These are phyloP conservation scores for Thuja plicata DNA, from an alignment of 83 land plant species.

Conservation along the genomic window DNA sequence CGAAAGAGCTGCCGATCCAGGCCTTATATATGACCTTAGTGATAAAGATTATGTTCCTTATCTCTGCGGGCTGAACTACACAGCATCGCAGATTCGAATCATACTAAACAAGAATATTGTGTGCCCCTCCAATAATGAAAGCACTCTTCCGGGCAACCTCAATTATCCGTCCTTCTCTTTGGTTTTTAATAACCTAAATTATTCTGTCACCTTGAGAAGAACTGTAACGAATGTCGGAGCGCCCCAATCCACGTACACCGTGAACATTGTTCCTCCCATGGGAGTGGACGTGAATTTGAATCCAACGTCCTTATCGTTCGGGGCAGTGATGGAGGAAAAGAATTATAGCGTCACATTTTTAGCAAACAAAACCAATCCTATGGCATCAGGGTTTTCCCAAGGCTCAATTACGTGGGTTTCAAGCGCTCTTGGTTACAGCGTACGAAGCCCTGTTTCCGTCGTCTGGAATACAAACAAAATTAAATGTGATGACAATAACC, in stretches of 20 bases:
- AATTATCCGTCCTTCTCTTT: conserved; percentile 76
- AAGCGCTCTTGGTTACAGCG: neutral
- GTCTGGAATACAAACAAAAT: neutral
- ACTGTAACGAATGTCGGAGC: conserved; percentile 68
- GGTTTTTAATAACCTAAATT: conserved; percentile 5
- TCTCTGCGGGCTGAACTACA: conserved; percentile 49
- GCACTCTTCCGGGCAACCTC: conserved; percentile 30
- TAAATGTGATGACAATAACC: too few species aligned
- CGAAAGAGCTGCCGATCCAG: conserved; percentile 59
- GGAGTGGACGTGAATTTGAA: conserved; percentile 51
- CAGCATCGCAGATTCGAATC: conserved; percentile 25
- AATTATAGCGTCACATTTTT: neutral
- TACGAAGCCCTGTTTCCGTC: neutral
- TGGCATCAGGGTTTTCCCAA: neutral
- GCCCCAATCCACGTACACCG: conserved; percentile 42
- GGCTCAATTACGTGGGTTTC: neutral
- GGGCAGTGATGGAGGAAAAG: neutral
- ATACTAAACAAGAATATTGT: neutral
- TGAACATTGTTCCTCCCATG: conserved; percentile 36
- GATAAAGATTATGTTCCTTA: conserved; percentile 49
- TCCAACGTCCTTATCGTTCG: conserved; percentile 43
- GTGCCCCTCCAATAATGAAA: neutral
- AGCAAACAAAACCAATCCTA: neutral
- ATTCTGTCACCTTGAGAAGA: conserved; percentile 24
- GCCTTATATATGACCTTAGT: conserved; percentile 66